Evolutionary conservation across 225 moss, liverwort and hornwort genomes (phyloP), one percentile per base, ranked within the genome.

Genomic region (Polytrichum formosum): DNA sequence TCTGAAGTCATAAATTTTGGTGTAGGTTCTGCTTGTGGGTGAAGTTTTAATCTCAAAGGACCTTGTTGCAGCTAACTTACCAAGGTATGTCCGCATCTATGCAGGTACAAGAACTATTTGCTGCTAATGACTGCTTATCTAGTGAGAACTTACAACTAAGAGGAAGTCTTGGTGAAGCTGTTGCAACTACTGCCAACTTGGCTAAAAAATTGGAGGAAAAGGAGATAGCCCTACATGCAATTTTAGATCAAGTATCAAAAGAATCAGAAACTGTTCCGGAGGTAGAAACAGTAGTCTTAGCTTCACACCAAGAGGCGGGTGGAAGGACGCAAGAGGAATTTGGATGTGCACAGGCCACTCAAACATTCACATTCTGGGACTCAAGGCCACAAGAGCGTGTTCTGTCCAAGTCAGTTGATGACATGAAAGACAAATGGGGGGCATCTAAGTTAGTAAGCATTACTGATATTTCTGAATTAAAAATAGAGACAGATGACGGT

Each of bases 91-190:
- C 59, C 54, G 55, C n/a, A 55, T 56, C 26, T 20, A 66, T 74
- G 77, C 81, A 90, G 94, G 71, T 83, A 25, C 73, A 61, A 70
- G 81, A 86, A 72, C 67, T 86, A 33, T 82, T 77, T 67, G 61
- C 73, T 69, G 75, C 76, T 53, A 75, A 73, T 61, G 70, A 88
- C 53, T 78, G 71, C 70, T 76, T 90, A 64, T 65, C 67, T 18
- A 62, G 58, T 69, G 84, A 89, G 70, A 89, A 89, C 68, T 73
- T 75, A 37, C 78, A 81, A 76, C 76, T 92, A n/a, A 85, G 76
- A 70, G 78, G 62, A 65, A 74, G 83, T 29, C 72, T 92, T 56
- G 73, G 84, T 23, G 79, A 83, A 76, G 85, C 85, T 68, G 25
- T 79, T 30, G 82, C 82, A 13, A 86, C 82, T 53, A 81, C 76